A percentile compares a stretch with the other conserved stretches of the same genome.
These are phyloP conservation scores for Colletotrichum orbiculare DNA, from an alignment of 2,329 filamentous ascomycete genomes.

Conservation along the genomic window DNA sequence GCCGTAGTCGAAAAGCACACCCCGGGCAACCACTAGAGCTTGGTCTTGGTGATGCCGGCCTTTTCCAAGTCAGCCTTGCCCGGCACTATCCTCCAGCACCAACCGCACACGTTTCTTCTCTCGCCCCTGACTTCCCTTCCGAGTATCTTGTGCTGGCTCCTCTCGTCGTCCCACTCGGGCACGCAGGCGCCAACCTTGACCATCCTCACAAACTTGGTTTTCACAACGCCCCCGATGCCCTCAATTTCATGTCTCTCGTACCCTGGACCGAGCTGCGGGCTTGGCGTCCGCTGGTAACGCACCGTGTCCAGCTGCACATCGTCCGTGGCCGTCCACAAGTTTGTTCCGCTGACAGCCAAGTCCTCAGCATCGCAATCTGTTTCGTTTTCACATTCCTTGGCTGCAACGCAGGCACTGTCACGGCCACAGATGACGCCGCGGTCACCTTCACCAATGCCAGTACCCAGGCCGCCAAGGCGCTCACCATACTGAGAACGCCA, in stretches of 20 bases:
- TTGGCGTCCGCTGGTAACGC: constrained; percentile 54
- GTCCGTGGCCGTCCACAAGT: constrained; percentile 38
- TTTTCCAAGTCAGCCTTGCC: constrained; percentile 49
- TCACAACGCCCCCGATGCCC: constrained; percentile 87
- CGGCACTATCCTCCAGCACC: constrained; percentile 84
- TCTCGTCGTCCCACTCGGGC: constrained; percentile 85
- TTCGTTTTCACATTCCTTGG: constrained; percentile 82
- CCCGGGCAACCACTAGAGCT: not conserved
- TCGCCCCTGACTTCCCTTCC: constrained; percentile 75
- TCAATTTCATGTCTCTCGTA: constrained; percentile 91
- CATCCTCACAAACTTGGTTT: constrained; percentile 87
- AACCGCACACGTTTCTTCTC: constrained; percentile 88
- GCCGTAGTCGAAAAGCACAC: not conserved
- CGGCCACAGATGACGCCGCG: constrained; percentile 90
- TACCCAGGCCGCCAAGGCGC: constrained; percentile 82
- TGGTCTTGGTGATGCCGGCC: constrained; percentile 21
- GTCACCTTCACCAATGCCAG: constrained; percentile 88
- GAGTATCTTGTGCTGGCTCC: constrained; percentile 72
- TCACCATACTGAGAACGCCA: constrained; percentile 90
- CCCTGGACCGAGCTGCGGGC: constrained; percentile 70
- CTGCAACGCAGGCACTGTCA: constrained; percentile 79
- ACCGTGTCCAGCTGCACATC: constrained; percentile 42
- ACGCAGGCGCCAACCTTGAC: constrained; percentile 86
- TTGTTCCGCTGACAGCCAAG: constrained; percentile 56
- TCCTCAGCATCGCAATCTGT: constrained; percentile 88